Base-by-base conservation (phyloP, 257 asterid species). In the Solanum phureja region DNA sequence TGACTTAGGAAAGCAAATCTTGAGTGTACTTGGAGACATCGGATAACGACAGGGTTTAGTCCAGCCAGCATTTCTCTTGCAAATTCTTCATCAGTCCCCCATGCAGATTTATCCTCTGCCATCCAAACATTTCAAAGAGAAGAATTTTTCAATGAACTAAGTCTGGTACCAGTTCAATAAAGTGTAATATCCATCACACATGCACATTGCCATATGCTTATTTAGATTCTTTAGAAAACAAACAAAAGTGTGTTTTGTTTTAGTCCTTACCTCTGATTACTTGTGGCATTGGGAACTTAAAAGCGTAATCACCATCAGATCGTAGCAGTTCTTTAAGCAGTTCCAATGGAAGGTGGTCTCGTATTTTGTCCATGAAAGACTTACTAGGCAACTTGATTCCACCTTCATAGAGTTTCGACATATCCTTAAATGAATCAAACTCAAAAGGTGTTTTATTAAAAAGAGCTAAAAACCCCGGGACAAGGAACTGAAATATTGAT, bases 51-150 rank as follows among this genome's bases (percentile, higher is more conserved):
- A 8, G 98, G 98, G 90, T 95, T 94, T 76, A 92, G 74, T 87
- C 96, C 98, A 1, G 95, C 96, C 46, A 95, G 44, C 96, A 94
- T 95, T 85, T 95, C 98, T 69, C 94, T 88, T 5, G 94, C 92
- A 85, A 95, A 94, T 83, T 95, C 98, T 87, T 94, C 98, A 89
- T 95, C 96, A 7, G 93, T 94, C 64, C 93, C 92, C 98, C 98
- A 95, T 1, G 98, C 95, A 76, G 92, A 83, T 85, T 85, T 92
- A 83, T 92, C 93, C 83, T 88, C 96, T 95, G 90, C 21, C 81
- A 3, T 44, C 77, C 56, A 86, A 77, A 8, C 40, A 86, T 52
- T 73, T 73, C 16, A 35, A 73, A 34, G 29, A 34, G 49, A 73
- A 73, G 42, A 35, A 35, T 34, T 34, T 34, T 11, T 73, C 49